Conservation (phyloP, 2,329 filamentous ascomycete genomes). For the Canariomyces notabilis region DNA sequence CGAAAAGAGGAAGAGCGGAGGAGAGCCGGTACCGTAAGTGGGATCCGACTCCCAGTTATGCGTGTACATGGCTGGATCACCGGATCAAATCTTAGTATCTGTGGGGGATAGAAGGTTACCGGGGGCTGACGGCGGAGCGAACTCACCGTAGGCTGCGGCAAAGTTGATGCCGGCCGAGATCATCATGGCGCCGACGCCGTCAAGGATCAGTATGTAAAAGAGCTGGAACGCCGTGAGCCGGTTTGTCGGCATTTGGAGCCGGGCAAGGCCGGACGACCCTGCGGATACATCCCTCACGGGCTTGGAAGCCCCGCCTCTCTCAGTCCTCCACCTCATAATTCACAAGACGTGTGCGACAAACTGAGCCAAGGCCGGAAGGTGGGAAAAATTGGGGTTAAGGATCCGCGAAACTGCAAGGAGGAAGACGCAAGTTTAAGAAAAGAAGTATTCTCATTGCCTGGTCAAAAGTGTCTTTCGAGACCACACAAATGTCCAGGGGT, state of each 20-base stretch:
- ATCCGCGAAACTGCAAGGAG: too few relatives aligned
- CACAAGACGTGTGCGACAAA: too few relatives aligned
- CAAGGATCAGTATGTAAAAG: slow-evolving; percentile 45
- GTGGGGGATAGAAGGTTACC: slow-evolving; percentile 22
- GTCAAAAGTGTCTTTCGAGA: too few relatives aligned
- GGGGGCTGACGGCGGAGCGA: slow-evolving; percentile 11
- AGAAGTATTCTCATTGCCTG: too few relatives aligned
- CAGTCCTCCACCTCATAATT: too few relatives aligned
- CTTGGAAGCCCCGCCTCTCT: too few relatives aligned
- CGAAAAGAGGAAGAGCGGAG: slow-evolving; percentile 43
- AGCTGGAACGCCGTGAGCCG: slow-evolving; percentile 40
- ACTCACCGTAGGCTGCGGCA: slow-evolving; percentile 45
- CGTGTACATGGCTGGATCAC: slow-evolving; percentile 44
- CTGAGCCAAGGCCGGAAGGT: too few relatives aligned
- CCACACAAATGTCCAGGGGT: neutral
- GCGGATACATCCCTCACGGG: neutral
- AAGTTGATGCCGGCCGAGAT: slow-evolving; percentile 49
- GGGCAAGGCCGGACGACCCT: neutral
- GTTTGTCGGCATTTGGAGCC: slow-evolving; percentile 32
- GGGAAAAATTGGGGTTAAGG: too few relatives aligned
- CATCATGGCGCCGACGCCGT: slow-evolving; percentile 43
- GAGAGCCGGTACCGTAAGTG: too few relatives aligned
- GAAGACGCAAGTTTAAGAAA: too few relatives aligned
- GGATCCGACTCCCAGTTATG: slow-evolving; percentile 35
- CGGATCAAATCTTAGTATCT: slow-evolving; percentile 18